Evolutionary conservation across 169 alveolate species (phyloP).

Genomic region (Babesia bigemina): DNA sequence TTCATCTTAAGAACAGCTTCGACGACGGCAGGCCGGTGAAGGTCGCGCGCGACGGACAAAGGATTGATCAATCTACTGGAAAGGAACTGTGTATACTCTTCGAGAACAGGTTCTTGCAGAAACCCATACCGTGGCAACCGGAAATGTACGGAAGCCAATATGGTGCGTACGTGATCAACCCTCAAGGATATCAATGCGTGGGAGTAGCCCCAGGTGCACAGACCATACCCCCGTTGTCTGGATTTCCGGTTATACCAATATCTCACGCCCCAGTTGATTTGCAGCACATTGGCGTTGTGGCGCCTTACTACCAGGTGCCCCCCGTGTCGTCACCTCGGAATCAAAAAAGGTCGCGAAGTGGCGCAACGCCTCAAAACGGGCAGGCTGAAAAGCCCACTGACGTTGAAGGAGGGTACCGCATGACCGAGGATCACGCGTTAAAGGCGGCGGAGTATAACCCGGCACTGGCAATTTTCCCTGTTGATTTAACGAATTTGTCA

Average conservation of each 20-base stretch:
- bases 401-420: not conserved
- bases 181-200: not conserved
- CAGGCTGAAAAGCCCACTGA: not conserved
- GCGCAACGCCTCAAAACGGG: too few species aligned
- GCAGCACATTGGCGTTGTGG: not conserved
- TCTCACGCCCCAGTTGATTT: not conserved
- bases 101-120: conserved; percentile 37
- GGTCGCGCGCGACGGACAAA: conserved; percentile 75
- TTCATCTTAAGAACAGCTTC: conserved; percentile 64
- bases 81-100: conserved; percentile 41
- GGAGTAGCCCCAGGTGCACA: not conserved
- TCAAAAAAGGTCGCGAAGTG: not conserved
- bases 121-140: not conserved
- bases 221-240: too few species aligned
- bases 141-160: not conserved
- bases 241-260: not conserved
- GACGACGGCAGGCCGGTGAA: conserved; percentile 67
- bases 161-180: not conserved
- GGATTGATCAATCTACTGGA: conserved; percentile 51
- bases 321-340: not conserved
- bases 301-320: conserved; percentile 2
- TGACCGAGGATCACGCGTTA: conserved; percentile 6
- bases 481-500: conserved; percentile 77
- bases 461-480: conserved; percentile 74
- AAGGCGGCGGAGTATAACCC: conserved; percentile 75